A percentile compares a stretch with the other conserved stretches of the same genome.
Evolutionary conservation across 1,284 basidiomycete species (phyloP).

Genomic region (Megacollybia platyphylla): DNA sequence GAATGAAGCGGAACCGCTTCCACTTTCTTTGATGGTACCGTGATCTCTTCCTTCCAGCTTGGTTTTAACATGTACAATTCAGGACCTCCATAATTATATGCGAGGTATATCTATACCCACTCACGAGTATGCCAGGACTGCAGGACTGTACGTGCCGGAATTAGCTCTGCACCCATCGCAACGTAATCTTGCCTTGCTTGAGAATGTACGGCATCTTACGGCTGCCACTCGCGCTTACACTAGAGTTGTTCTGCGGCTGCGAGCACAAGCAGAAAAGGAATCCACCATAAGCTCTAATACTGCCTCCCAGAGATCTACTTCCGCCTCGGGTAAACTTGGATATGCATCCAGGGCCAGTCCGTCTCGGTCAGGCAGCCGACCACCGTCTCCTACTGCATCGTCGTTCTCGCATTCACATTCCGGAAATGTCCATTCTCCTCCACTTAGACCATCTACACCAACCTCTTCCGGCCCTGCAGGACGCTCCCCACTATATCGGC

Average conservation of each 20-base stretch:
- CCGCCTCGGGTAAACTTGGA: constrained; percentile 5
- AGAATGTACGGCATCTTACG: constrained; percentile 34
- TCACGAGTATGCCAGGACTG: constrained; percentile 52
- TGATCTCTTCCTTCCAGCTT: constrained; percentile 4
- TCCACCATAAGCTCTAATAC: constrained; percentile 11
- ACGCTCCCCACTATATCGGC: constrained; percentile 54
- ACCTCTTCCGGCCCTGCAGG: constrained; percentile 19
- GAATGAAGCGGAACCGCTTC: constrained; percentile 43
- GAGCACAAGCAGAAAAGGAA: constrained; percentile 57
- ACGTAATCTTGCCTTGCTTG: constrained; percentile 23
- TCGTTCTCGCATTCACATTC: constrained; percentile 28
- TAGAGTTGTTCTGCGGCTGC: constrained; percentile 58
- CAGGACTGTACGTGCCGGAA: constrained; percentile 39
- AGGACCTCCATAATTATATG: constrained; percentile 72
- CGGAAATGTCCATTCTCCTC: constrained; percentile 11
- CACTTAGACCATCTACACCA: constrained; percentile 3
- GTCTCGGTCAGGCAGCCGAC: constrained; percentile 39
- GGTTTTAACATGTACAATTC: constrained; percentile 5
- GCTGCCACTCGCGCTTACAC: constrained; percentile 58
- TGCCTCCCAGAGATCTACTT: constrained; percentile 10
- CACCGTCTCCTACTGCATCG: constrained; percentile 48
- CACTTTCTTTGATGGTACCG: constrained; percentile 46
- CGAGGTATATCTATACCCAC: constrained; percentile 61
- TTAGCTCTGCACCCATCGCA: constrained; percentile 22
- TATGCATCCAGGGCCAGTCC: constrained; percentile 10